phyloP scores from a whole-genome alignment of 768 basidiomycete genomes.

The Russula olivacea region DNA sequence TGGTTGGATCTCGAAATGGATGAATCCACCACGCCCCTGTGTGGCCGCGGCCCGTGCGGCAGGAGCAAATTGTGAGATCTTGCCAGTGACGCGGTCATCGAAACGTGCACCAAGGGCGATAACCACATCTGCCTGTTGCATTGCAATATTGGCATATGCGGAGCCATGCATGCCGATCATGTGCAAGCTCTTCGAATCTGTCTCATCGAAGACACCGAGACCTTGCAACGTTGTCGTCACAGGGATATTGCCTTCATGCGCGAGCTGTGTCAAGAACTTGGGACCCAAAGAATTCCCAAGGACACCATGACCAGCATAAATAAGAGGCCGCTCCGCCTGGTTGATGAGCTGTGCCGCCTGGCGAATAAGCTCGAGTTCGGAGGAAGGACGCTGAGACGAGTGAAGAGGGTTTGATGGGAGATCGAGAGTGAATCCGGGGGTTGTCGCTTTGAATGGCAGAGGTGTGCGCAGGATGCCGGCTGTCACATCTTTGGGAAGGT shows the following conservation, averaged over 20 bases:
- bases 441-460: conserved; percentile 79
- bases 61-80: conserved; percentile 83
- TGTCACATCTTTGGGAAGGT: conserved; percentile 98
- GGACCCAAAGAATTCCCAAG: conserved; percentile 80
- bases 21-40: conserved; percentile 88
- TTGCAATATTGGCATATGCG: conserved; percentile 95
- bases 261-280: conserved; percentile 68
- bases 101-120: conserved; percentile 96
- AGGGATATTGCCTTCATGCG: conserved; percentile 86
- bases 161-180: conserved; percentile 99
- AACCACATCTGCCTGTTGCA: conserved; percentile 96
- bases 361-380: conserved; percentile 59
- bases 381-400: conserved; percentile 33
- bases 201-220: conserved; percentile 93
- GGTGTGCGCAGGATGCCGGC: conserved; percentile 84
- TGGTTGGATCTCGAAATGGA: conserved; percentile 97
- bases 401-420: conserved; percentile 72
- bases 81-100: conserved; percentile 97
- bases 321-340: conserved; percentile 80
- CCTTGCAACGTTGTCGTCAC: conserved; percentile 97
- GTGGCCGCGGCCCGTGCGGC: conserved; percentile 81
- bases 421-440: conserved; percentile 68
- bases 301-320: conserved; percentile 92
- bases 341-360: conserved; percentile 91
- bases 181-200: conserved; percentile 76